Evolutionary conservation across 257 asterid species (phyloP).

Genomic region (Fraxinus excelsior): DNA sequence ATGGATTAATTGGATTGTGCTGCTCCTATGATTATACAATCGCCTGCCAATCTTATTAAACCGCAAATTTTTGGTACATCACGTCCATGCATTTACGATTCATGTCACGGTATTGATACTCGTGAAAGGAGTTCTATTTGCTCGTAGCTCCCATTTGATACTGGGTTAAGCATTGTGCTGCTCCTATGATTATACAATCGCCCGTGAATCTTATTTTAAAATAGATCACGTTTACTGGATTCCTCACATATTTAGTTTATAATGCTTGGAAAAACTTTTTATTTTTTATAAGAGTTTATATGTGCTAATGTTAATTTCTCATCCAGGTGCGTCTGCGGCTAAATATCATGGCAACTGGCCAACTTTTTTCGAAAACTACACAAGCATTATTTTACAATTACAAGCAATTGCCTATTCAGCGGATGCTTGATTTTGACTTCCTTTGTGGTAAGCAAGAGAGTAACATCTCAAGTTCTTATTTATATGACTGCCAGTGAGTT

Average conservation of each 20-base stretch:
- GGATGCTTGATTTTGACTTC: slow-evolving; percentile 99
- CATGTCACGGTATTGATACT: no score
- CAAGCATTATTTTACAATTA: slow-evolving; percentile 90
- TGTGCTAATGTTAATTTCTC: slow-evolving; percentile 30
- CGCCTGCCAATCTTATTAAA: background rate
- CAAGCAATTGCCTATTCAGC: slow-evolving; percentile 97
- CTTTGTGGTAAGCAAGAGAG: slow-evolving; percentile 69
- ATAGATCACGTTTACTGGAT: background rate
- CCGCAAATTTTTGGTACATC: no score
- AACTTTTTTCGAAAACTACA: slow-evolving; percentile 86
- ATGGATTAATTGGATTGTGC: background rate
- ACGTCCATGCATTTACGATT: no score
- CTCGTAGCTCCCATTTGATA: no score
- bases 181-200: background rate
- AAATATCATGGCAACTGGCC: slow-evolving; percentile 84
- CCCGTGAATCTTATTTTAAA: slow-evolving; percentile 8
- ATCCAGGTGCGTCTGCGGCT: slow-evolving; percentile 40
- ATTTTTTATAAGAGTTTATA: background rate
- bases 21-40: background rate
- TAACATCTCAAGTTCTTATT: slow-evolving; percentile 12
- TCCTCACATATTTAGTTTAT: slow-evolving; percentile 5
- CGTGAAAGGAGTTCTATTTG: no score
- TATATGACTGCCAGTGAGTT: slow-evolving; percentile 5
- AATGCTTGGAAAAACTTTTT: background rate
- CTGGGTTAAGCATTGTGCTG: background rate